Base-by-base conservation (phyloP, 495 filamentous ascomycete species). In the Hyaloscypha hepaticicola region DNA sequence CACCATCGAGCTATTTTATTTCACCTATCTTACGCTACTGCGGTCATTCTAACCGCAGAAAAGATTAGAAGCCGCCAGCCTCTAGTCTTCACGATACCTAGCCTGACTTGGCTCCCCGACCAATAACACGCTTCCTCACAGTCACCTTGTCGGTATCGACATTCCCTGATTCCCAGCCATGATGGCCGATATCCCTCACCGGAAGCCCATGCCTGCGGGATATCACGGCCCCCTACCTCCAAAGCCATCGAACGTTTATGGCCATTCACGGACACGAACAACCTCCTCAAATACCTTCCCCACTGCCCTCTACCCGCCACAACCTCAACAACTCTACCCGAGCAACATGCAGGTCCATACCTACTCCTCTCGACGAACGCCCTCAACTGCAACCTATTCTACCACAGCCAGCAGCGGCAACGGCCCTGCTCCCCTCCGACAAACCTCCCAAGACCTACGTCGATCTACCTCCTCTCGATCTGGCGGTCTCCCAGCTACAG, bases 371-470 rank as follows among this genome's bases (percentile, higher is more conserved):
- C 84, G 89, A 61, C 84, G 89, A 66, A 84, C 85, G 45, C 80
- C 89, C 53, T 91, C 88, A n/a, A 88, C 83, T 71, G 87, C 84
- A 57, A 93, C 90, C 16, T 89, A 89, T 57, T 91, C 88, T 63
- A 91, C 87, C 76, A 73, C 79, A 26, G 82, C 79, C 28, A 86
- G 87, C 70, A 83, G 82, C 64, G 70, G 75, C 63, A 74, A 75
- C 73, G 60, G 76, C 71, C 71, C 76, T 72, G 57, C 76, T 70
- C 69, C 77, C 77, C 73, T 76, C 80, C 81, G 76, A 83, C 65
- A 79, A 72, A 57, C 80, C 72, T 73, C 80, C n/a, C 75, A 77
- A 50, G 87, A 90, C 68, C 85, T 95, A 62, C 86, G 89, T 48
- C 84, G 93, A 45, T 89, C 87, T 2, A 85, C 84, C 16, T 95